Percentiles rank a stretch among this genome's conserved stretches.
phyloP scores from a whole-genome alignment of 139 green algal genomes.

The Ostreobium quekettii region DNA sequence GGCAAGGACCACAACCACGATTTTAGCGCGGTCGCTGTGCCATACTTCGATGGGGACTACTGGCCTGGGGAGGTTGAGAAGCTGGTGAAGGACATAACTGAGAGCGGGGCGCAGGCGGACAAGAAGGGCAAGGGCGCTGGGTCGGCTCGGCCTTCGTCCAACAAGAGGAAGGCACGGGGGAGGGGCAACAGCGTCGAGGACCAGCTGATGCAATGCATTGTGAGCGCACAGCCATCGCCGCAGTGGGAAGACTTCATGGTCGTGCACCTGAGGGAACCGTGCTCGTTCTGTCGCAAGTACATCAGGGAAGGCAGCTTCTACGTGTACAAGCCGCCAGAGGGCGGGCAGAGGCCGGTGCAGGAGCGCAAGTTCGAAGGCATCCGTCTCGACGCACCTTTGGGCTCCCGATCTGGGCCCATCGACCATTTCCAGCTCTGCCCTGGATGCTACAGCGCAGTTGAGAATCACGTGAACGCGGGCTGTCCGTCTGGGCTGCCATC shows the following conservation, averaged over 20 bases:
- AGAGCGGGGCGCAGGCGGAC: slow-evolving; percentile 28
- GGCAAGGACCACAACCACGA: slow-evolving; percentile 52
- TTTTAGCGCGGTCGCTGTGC: slow-evolving; percentile 1
- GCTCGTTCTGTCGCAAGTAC: slow-evolving; percentile 69
- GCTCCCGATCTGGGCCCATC: slow-evolving; percentile 20
- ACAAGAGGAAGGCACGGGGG: slow-evolving; percentile 69
- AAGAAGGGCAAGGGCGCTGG: slow-evolving; percentile 2
- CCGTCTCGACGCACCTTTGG: slow-evolving; percentile 53
- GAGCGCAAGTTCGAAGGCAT: slow-evolving; percentile 82
- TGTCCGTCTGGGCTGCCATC: too few species aligned
- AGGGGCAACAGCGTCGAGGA: slow-evolving; percentile 46
- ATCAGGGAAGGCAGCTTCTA: slow-evolving; percentile 19
- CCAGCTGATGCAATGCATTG: slow-evolving; percentile 70
- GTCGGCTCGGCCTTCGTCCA: too few species aligned
- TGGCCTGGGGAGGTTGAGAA: slow-evolving; percentile 83
- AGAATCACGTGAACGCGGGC: too few species aligned
- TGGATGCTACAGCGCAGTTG: slow-evolving; percentile 31
- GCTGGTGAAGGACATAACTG: slow-evolving; percentile 25
- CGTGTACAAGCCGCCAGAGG: neutral
- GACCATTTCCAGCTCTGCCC: slow-evolving; percentile 43
- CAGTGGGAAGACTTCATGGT: slow-evolving; percentile 99
- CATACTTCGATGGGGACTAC: slow-evolving; percentile 98
- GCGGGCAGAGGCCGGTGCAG: neutral
- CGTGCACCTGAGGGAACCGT: slow-evolving; percentile 85
- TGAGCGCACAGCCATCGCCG: slow-evolving; percentile 67